Conservation (phyloP, 805 yeast genomes). For the Alloascoidea africana region DNA sequence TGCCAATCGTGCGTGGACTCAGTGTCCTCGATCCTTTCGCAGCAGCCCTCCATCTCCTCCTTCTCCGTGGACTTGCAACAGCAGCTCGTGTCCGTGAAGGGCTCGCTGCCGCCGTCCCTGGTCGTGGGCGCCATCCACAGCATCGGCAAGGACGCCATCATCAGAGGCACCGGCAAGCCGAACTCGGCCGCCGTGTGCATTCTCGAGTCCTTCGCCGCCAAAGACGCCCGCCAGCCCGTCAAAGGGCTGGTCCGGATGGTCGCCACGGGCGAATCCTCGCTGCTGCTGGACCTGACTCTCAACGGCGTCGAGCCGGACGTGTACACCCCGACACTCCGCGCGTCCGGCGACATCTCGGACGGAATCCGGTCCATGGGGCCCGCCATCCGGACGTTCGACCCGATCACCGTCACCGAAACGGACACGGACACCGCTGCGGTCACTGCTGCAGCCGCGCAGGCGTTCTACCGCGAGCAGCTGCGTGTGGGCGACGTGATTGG, state of each 20-base stretch:
- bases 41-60: neutral
- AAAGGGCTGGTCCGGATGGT: conserved; percentile 83
- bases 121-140: conserved; percentile 53
- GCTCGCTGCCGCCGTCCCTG: conserved; percentile 61
- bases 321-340: conserved; percentile 56
- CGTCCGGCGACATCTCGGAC: conserved; percentile 59
- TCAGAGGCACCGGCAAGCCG: conserved; percentile 80
- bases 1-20: conserved; percentile 59
- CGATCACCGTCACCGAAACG: conserved; percentile 11
- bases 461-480: conserved; percentile 27
- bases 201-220: conserved; percentile 50
- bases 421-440: conserved; percentile 9
- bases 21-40: conserved; percentile 19
- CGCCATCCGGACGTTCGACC: conserved; percentile 27
- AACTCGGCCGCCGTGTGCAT: conserved; percentile 88
- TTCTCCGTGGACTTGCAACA: conserved; percentile 40
- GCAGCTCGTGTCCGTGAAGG: conserved; percentile 53
- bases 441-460: conserved; percentile 22
- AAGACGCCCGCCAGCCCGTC: conserved; percentile 39
- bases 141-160: conserved; percentile 80
- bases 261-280: conserved; percentile 28
- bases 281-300: conserved; percentile 64
- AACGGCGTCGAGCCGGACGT: conserved; percentile 42
- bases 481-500: conserved; percentile 54
- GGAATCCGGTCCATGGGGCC: conserved; percentile 60